phyloP scores from a whole-genome alignment of 352 stramenopile species.

The Achlya hypogyna region DNA sequence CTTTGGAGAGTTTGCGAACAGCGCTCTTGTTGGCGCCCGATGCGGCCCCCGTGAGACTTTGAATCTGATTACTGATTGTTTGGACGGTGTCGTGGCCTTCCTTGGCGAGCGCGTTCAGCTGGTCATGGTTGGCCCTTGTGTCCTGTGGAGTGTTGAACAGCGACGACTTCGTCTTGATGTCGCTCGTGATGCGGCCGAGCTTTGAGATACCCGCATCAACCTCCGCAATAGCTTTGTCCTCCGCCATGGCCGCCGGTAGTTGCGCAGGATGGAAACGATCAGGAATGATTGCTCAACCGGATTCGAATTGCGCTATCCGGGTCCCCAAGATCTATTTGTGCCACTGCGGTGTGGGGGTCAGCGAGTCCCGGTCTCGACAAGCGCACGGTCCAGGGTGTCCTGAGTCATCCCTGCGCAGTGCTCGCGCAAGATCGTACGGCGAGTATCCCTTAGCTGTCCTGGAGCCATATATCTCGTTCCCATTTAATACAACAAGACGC shows the following conservation, averaged over 20 bases:
- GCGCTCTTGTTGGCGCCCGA: slow-evolving; percentile 35
- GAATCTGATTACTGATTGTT: slow-evolving; percentile 65
- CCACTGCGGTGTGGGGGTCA: too few relatives aligned
- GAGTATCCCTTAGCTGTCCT: too few relatives aligned
- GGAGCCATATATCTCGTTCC: too few relatives aligned
- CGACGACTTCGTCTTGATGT: slow-evolving; percentile 81
- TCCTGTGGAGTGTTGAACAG: slow-evolving; percentile 77
- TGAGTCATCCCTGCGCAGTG: too few relatives aligned
- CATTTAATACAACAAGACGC: too few relatives aligned
- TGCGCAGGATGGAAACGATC: too few relatives aligned
- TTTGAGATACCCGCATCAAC: slow-evolving; percentile 50
- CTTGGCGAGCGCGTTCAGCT: slow-evolving; percentile 72
- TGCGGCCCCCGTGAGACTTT: slow-evolving; percentile 60
- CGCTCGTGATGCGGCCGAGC: slow-evolving; percentile 78
- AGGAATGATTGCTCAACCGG: background rate
- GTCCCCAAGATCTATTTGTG: background rate
- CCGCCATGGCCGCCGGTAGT: background rate
- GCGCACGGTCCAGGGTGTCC: too few relatives aligned
- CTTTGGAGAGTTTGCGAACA: slow-evolving; percentile 67
- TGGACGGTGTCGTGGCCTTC: slow-evolving; percentile 75
- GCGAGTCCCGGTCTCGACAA: too few relatives aligned
- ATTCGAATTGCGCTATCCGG: background rate
- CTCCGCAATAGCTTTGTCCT: background rate
- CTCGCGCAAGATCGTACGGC: too few relatives aligned
- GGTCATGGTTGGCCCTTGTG: slow-evolving; percentile 68